Conservation (phyloP, 495 filamentous ascomycete species). For the Penicillium verhagenii region DNA sequence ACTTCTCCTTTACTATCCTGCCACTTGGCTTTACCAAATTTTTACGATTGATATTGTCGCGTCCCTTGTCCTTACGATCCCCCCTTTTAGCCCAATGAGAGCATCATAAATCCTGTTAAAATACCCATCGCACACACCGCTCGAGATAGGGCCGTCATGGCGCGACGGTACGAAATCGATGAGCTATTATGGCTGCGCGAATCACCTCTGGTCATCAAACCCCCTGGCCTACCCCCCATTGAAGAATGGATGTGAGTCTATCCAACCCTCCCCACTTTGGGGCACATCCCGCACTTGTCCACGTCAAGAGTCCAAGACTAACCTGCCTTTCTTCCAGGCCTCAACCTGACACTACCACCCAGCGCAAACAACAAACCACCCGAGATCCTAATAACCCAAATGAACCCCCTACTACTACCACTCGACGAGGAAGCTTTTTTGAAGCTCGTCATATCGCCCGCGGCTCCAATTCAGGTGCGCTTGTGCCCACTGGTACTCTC, state of each 20-base stretch:
- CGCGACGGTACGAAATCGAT: conserved; percentile 72
- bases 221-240: conserved; percentile 75
- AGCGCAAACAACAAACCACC: conserved; percentile 46
- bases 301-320: conserved; percentile 31
- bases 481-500: conserved; percentile 4
- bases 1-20: neutral
- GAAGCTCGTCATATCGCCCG: conserved; percentile 62
- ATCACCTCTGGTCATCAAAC: conserved; percentile 84
- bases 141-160: conserved; percentile 41
- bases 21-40: neutral
- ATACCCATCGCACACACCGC: conserved; percentile 28
- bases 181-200: conserved; percentile 73
- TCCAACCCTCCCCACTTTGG: neutral
- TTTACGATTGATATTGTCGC: neutral
- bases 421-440: conserved; percentile 59
- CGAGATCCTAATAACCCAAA: conserved; percentile 43
- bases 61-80: neutral
- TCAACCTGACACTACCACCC: conserved; percentile 46
- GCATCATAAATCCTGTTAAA: conserved; percentile 26
- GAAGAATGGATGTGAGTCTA: conserved; percentile 86
- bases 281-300: conserved; percentile 14
- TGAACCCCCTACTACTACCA: conserved; percentile 35
- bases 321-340: conserved; percentile 31
- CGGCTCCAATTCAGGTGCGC: conserved; percentile 56
- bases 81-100: conserved; percentile 34